A percentile compares a stretch with the other conserved stretches of the same genome.
Conservation (phyloP, 768 basidiomycete species). For the Chalciporus sphaerocephalus region DNA sequence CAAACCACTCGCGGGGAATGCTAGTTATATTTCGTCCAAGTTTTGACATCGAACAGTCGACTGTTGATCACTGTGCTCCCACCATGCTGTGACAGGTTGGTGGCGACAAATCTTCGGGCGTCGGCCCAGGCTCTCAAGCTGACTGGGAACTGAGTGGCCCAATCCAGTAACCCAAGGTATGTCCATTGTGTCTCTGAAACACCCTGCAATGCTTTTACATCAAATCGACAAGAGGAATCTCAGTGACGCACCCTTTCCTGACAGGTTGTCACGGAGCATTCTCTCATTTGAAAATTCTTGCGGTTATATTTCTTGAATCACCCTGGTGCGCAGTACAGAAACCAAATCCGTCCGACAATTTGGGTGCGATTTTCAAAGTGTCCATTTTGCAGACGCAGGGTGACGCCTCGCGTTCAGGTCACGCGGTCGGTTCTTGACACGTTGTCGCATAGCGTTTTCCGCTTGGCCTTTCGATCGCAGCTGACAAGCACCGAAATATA, state of each 20-base stretch:
- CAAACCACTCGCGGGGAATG: neutral
- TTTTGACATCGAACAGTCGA: neutral
- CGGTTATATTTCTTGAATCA: constrained; percentile 5
- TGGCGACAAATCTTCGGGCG: neutral
- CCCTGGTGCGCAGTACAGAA: constrained; percentile 12
- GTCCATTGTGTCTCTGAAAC: constrained; percentile 7
- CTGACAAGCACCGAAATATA: neutral
- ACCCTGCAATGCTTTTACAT: constrained; percentile 13
- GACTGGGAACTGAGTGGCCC: too few species aligned
- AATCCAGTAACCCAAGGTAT: constrained; percentile 6
- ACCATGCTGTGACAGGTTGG: too few species aligned
- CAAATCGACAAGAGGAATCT: constrained; percentile 5
- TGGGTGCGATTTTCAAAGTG: constrained; percentile 8
- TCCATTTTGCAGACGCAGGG: constrained; percentile 10
- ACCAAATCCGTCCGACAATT: constrained; percentile 11
- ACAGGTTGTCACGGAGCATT: constrained; percentile 6
- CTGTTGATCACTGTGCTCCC: neutral
- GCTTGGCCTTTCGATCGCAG: neutral
- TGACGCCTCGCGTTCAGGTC: constrained; percentile 19
- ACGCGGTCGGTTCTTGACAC: constrained; percentile 12
- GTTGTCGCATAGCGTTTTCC: constrained; percentile 12
- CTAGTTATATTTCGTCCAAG: neutral
- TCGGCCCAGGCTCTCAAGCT: too few species aligned
- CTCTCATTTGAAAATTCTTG: constrained; percentile 20
- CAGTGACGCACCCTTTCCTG: neutral